Base-by-base conservation (phyloP, 2,329 filamentous ascomycete genomes). In the Curvularia lunata region DNA sequence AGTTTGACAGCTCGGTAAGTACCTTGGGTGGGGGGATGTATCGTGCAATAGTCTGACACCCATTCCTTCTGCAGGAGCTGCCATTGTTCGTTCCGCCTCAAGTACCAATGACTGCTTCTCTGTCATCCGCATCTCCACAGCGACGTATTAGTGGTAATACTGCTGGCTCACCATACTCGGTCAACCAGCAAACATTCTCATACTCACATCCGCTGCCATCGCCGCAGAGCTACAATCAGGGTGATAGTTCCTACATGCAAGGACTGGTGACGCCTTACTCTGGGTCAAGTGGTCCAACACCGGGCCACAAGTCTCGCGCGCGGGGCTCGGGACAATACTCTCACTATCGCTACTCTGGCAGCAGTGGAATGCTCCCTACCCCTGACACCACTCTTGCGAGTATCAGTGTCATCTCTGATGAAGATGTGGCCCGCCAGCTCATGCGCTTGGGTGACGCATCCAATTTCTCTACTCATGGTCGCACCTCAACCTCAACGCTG, bases 1-100 rank as follows among this genome's bases (percentile, higher is more conserved):
- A 97, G 79, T 89, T 89, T 80, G 94, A 98, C 78, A 98, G 94
- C 82, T 97, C 94, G 79, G 94, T 98, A 89, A 88, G 94, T 84
- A 54, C 45, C 63, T 42, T 52, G 46, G 57, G 42, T 42, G 54
- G 47, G 21, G 40, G 46, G 51, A 58, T 56, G 46, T 52, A 50
- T 43, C 59, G 52, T 55, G 48, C 61, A 64, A 18, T 47, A 51
- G 58, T 69, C 69, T 72, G 66, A 74, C 62, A 54, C 52, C 38
- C 45, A 48, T 61, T 54, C 64, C 62, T 61, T 60, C 49, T 66
- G 59, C 75, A 99, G 95, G 94, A 98, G 85, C 84, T 99, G 52
- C 95, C 95, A 54, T 83, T 99, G 52, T 99, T 98, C 77, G 93
- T 92, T 63, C 94, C 94, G 61, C 94, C 75, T 56, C 75, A 78